These are phyloP conservation scores for Pseudogymnoascus verrucosus DNA, from an alignment of 2,329 filamentous ascomycete genomes.

Conservation along the genomic window DNA sequence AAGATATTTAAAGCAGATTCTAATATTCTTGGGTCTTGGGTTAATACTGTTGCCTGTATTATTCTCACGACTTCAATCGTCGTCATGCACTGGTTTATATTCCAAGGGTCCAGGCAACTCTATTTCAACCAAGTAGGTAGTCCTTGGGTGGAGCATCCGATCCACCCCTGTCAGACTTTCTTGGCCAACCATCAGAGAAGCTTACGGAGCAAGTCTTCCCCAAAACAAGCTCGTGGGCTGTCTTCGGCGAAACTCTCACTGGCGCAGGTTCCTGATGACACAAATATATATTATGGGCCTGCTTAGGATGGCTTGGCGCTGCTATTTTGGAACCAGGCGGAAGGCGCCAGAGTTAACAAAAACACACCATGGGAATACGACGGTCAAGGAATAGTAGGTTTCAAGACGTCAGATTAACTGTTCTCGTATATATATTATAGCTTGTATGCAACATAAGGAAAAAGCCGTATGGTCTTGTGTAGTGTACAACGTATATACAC, in stretches of 20 bases:
- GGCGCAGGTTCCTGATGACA: neutral
- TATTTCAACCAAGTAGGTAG: neutral
- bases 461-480: slow-evolving; percentile 5
- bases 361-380: neutral
- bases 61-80: neutral
- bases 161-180: neutral
- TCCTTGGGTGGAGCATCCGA: neutral
- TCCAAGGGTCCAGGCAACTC: neutral
- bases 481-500: slow-evolving; percentile 7
- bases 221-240: neutral
- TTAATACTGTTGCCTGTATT: neutral
- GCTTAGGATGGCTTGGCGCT: neutral
- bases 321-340: neutral
- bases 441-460: neutral
- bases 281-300: neutral
- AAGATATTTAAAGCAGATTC: neutral
- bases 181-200: neutral
- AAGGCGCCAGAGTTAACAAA: neutral
- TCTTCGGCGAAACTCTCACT: neutral
- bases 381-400: neutral
- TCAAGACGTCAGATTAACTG: neutral
- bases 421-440: slow-evolving; percentile 2
- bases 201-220: neutral
- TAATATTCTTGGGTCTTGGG: neutral
- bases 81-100: neutral